Evolutionary conservation across 2,329 filamentous ascomycete species (phyloP), one percentile per base, ranked within the genome.

Genomic region (Nemania serpens): DNA sequence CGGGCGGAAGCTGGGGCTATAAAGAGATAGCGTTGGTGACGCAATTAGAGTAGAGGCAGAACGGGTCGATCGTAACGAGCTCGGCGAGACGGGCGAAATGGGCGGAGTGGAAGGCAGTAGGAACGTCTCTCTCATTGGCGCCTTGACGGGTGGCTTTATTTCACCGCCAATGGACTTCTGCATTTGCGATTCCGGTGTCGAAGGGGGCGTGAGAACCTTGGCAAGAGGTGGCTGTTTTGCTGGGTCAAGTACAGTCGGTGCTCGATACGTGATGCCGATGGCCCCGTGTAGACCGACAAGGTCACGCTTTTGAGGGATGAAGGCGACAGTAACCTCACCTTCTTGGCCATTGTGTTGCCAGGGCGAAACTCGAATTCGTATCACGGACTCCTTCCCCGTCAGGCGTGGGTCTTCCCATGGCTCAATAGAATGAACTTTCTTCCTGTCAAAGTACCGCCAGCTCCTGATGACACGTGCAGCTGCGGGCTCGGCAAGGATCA

Each of bases 241-340:
- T 42, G 67, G 18, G n/a, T 55, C 57, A 37, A 60, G 65, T 1
- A 70, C 71, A 11, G 75, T 68, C 0, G 88, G 85, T 18, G 88
- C 82, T 17, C 83, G 82, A 71, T 91, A 92, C 1, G 89, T 92
- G 66, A 92, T 89, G 13, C 86, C 88, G 64, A 91, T 82, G 11
- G 88, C 88, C 59, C 85, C 84, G 70, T 90, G 88, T 0, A 89
- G 69, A 2, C 84, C 82, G 7, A 83, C 84, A 3, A 87, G 68
- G 68, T 90, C 87, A 49, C 79, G 74, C 69, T 83, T 86, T 55
- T 87, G 84, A 0, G 83, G 78, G 33, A 91, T 82, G 71, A 86
- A 87, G 1, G 88, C 80, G n/a, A 92, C 79, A 0, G 88, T 91
- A n/a, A 91, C 81, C 75, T 91, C 88, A 17, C 89, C 89, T 9